Evolutionary conservation across 2,329 filamentous ascomycete species (phyloP).

Genomic region (Aspergillus aculeatinus): DNA sequence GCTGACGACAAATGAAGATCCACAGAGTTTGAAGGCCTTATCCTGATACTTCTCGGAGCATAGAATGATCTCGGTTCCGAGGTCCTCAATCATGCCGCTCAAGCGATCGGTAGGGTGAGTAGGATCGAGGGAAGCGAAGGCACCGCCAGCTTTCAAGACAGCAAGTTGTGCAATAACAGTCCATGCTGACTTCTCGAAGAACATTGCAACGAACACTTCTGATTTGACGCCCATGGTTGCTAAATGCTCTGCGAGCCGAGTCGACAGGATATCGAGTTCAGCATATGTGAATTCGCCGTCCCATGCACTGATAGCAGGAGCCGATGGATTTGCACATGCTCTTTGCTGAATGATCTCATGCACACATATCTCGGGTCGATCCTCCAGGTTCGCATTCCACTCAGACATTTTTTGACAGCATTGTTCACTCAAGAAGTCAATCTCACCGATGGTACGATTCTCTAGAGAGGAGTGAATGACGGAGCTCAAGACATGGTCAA

Average conservation of each 20-base stretch:
- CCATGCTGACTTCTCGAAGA: slow-evolving; percentile 48
- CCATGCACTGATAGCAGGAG: slow-evolving; percentile 36
- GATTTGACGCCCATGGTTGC: slow-evolving; percentile 40
- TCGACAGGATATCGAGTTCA: slow-evolving; percentile 40
- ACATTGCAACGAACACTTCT: slow-evolving; percentile 40
- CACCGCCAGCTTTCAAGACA: slow-evolving; percentile 44
- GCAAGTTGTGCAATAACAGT: slow-evolving; percentile 43
- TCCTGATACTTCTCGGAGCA: slow-evolving; percentile 32
- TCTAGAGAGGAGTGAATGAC: slow-evolving; percentile 19
- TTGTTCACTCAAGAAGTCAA: slow-evolving; percentile 33
- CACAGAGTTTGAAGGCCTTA: slow-evolving; percentile 31
- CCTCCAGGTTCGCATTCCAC: slow-evolving; percentile 35
- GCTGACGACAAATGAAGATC: slow-evolving; percentile 30
- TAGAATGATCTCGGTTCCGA: slow-evolving; percentile 35
- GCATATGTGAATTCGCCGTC: slow-evolving; percentile 39
- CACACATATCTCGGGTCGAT: slow-evolving; percentile 32
- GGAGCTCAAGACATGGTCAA: slow-evolving; percentile 33
- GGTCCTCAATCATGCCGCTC: slow-evolving; percentile 35
- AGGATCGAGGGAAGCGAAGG: slow-evolving; percentile 45
- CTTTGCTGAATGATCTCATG: slow-evolving; percentile 40
- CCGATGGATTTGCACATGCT: slow-evolving; percentile 21
- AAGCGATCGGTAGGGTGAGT: slow-evolving; percentile 40
- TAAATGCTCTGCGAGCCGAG: slow-evolving; percentile 37
- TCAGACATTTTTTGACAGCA: slow-evolving; percentile 31
- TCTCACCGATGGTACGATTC: slow-evolving; percentile 23